Base-by-base conservation (phyloP, 768 basidiomycete genomes). In the Suillus placidus region DNA sequence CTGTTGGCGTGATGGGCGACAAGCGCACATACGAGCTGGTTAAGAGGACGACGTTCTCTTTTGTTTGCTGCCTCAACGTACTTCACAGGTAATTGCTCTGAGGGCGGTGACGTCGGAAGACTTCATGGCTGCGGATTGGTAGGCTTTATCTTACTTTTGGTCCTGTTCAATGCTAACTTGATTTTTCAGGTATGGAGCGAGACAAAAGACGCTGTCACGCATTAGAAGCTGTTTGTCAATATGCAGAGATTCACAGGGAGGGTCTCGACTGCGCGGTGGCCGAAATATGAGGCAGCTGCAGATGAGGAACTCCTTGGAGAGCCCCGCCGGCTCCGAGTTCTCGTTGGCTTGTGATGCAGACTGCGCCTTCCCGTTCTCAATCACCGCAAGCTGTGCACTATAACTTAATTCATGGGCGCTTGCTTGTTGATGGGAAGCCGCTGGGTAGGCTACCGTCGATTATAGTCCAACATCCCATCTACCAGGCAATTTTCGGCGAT, bases 51-150 rank as follows among this genome's bases (percentile, higher is more conserved):
- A n/a, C 51, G 60, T 43, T 32, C 18, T 66, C 14, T 63, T 7
- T 12, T 9, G 37, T 40, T 4, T 42, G 2, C 63, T 55, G 66
- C 66, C 60, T 55, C 64, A 60, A 23, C 70, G 32, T 47, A 61
- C 43, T 16, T 34, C 35, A 43, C 70, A 92, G 88, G 96, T 99
- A 58, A 94, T 99, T 65, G 93, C 94, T 1, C 83, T 99, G 62
- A 88, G 97, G 60, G 97, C 97, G 3, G 97, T 99, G 10, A 91
- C 93, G 74, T 90, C 95, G 23, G 97, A 98, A 75, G 97, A 99
- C 77, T 99, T 99, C 75, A 99, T 99, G 97, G 99, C 97, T 16
- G 97, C 97, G 42, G 97, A 99, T 76, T 99, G 97, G 97, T 95
- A 73, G 51, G 86, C 72, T 57, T 58, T 18, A 16, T 54, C 37